A percentile compares a stretch with the other conserved stretches of the same genome.
These are phyloP conservation scores for Exophiala mesophila DNA, from an alignment of 2,329 filamentous ascomycete species.

Conservation along the genomic window DNA sequence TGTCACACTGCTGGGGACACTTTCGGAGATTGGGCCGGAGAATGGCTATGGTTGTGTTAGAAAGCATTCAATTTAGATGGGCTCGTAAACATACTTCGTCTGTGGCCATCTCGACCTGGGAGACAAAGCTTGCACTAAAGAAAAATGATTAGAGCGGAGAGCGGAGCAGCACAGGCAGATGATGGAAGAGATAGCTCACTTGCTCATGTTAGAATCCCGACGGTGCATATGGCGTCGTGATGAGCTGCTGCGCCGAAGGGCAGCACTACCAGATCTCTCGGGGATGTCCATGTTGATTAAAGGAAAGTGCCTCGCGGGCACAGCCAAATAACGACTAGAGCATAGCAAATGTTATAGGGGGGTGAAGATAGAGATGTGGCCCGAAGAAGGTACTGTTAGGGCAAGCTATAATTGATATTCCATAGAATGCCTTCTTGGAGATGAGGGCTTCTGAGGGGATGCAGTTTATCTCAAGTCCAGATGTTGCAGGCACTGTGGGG, in stretches of 20 bases:
- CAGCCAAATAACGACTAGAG: no score
- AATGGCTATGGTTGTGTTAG: conserved; percentile 55
- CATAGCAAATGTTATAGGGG: no score
- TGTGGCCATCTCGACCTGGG: conserved; percentile 97
- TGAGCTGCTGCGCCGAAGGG: conserved; percentile 17
- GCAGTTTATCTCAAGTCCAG: no score
- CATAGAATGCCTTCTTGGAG: no score
- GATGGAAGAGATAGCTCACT: conserved; percentile 31
- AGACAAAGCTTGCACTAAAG: conserved; percentile 67
- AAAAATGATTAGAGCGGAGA: conserved; percentile 24
- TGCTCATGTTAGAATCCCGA: conserved; percentile 65
- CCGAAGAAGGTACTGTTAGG: no score
- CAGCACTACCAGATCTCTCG: conserved; percentile 27
- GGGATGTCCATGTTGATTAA: conserved; percentile 25
- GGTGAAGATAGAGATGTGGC: no score
- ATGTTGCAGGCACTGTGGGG: no score
- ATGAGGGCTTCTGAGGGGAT: no score
- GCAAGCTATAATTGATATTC: no score
- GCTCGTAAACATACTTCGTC: conserved; percentile 63
- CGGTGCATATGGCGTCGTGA: conserved; percentile 49
- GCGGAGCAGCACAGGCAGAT: background rate
- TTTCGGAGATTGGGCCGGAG: conserved; percentile 89
- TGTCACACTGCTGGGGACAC: conserved; percentile 88
- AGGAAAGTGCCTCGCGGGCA: conserved; percentile 4
- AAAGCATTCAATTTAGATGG: background rate